Evolutionary conservation across 2,329 filamentous ascomycete species (phyloP), one percentile per base, ranked within the genome.

Genomic region (Hypoxylon sp.): DNA sequence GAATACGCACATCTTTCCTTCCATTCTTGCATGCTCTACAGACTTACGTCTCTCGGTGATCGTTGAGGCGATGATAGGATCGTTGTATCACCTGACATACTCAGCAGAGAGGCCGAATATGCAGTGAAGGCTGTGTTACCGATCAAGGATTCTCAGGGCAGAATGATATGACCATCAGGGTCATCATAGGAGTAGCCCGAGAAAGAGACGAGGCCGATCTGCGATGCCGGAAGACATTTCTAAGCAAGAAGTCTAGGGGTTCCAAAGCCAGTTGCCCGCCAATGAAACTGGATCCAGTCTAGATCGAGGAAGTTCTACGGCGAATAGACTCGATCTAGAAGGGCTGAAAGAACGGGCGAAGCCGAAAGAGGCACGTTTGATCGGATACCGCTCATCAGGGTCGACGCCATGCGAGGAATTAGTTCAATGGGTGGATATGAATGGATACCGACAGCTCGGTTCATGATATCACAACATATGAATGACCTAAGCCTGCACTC

Each of bases 41-140:
- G 46, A 60, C 18, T 30, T 55, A 54, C 22, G 49, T 61, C 56
- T 18, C 45, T 65, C 64, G 64, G 64, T 67, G 54, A 69, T 61
- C 46, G 51, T 50, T 61, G 48, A 55, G 61, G 61, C 49, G 67
- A 67, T 69, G 64, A 61, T 60, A 59, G 59, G 66, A 69, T 69
- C 53, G 26, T 40, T 62, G 61, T 67, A 53, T 44, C 61, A 64
- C 51, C 42, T 65, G 58, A 54, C 61, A 42, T 54, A 33, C 52
- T 44, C 40, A 61, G 46, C 16, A 63, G 50, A 57, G 38, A 36
- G 33, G n/a, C 50, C 16, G 33, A 50, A 57, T 46, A 60, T 49
- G 32, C 42, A 42, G 42, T 44, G 45, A 58, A 24, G 50, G 64
- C 64, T 61, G 57, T 64, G 67, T 38, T 49, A 56, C 54, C 54